phyloP scores from a whole-genome alignment of 371 early-diverging fungal species.

The Mucor saturninus region DNA sequence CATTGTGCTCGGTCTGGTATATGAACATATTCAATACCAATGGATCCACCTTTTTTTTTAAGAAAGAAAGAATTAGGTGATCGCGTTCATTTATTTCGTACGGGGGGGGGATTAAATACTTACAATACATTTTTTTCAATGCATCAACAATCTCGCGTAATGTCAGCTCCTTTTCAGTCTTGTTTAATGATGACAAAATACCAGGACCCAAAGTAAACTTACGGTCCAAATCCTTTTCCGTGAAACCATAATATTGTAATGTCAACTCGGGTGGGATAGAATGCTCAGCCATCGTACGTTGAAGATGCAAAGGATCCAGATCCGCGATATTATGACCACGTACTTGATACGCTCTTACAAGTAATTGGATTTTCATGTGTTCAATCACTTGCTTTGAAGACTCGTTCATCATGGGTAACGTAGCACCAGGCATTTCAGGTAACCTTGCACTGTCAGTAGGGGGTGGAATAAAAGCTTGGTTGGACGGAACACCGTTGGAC shows the following conservation, averaged over 20 bases:
- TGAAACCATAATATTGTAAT: conserved; percentile 90
- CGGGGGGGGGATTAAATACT: background rate
- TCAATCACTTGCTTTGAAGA: conserved; percentile 77
- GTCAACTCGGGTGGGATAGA: conserved; percentile 83
- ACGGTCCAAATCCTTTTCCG: conserved; percentile 88
- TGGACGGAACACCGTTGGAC: conserved; percentile 68
- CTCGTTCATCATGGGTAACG: conserved; percentile 28
- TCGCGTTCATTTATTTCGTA: too few species aligned
- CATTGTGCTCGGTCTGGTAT: conserved; percentile 96
- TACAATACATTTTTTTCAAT: conserved; percentile 86
- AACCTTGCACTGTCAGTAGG: conserved; percentile 78
- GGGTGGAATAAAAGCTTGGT: conserved; percentile 79
- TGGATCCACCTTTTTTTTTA: conserved; percentile 58
- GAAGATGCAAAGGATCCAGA: conserved; percentile 90
- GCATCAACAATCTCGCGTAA: conserved; percentile 87
- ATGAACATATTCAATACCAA: conserved; percentile 97
- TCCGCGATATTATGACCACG: conserved; percentile 95
- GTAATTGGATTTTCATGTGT: conserved; percentile 95
- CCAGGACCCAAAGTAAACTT: conserved; percentile 92
- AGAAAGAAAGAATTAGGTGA: background rate
- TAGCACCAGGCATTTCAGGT: conserved; percentile 56
- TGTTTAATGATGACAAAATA: conserved; percentile 87
- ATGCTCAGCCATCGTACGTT: conserved; percentile 58
- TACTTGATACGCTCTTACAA: conserved; percentile 95
- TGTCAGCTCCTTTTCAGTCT: conserved; percentile 68